Evolutionary conservation across 2,329 filamentous ascomycete genomes (phyloP), one percentile per base, ranked within the genome.

Genomic region (Colletotrichum sp.): DNA sequence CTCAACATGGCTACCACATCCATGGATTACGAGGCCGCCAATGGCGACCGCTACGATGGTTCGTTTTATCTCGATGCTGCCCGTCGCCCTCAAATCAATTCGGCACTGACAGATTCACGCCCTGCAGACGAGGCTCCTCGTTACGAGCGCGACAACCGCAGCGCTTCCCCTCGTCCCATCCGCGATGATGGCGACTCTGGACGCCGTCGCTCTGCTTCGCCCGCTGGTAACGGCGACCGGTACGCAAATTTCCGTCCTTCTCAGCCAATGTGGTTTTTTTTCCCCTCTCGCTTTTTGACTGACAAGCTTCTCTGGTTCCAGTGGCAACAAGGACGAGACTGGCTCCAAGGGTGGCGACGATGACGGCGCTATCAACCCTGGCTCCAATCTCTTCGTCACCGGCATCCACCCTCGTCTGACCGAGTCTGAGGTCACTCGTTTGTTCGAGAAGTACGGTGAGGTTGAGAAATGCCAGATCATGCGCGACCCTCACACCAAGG

Each of bases 391-490:
- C 76, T 99, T 99, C 85, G 97, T 99, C 79, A 99, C 97, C 78
- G 97, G 97, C 81, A 99, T 99, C 79, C 96, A 99, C 85, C 97
- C 97, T 74, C 95, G 95, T 82, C 92, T 99, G 79, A 93, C 92
- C 64, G 97, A 99, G 86, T 91, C 93, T 18, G 97, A 99, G 84
- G 95, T 99, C 77, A 94, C 95, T 71, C 96, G 96, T 85, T 93
- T 99, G 79, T 99, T 99, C 83, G 96, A 98, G 88, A 99, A 99
- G 88, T 99, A 99, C 83, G 97, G 97, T 80, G 96, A 98, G 84
- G 97, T 99, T 68, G 96, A 99, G 88, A 99, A 98, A 88, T 99
- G 96, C 89, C 98, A 98, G 86, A 99, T 99, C 88, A 99, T 99
- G 97, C 93, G 96, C 83, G 97, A 99, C 84, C 97, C 97, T 77